A percentile compares a stretch with the other conserved stretches of the same genome.
These are phyloP conservation scores for Ogataea haglerorum DNA, from an alignment of 805 yeast genomes.

Conservation along the genomic window DNA sequence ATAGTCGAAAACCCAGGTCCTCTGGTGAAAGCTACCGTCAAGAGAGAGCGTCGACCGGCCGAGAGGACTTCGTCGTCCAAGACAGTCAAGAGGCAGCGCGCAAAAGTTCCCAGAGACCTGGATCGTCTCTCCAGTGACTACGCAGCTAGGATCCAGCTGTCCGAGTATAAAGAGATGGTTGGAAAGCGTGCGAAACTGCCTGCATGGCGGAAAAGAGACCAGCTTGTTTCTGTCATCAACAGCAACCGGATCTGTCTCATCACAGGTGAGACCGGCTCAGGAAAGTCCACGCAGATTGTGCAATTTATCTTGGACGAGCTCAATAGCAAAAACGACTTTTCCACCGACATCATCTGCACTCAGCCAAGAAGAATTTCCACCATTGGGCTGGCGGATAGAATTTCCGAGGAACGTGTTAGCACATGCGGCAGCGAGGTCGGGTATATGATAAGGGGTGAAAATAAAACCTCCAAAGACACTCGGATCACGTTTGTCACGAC, in stretches of 20 bases:
- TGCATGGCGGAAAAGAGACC: slow-evolving; percentile 70
- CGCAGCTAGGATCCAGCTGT: slow-evolving; percentile 28
- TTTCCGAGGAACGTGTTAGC: slow-evolving; percentile 74
- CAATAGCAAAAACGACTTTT: slow-evolving; percentile 44
- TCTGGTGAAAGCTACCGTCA: slow-evolving; percentile 26
- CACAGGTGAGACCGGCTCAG: slow-evolving; percentile 98
- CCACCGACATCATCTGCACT: slow-evolving; percentile 72
- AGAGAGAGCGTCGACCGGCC: background rate
- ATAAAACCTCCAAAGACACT: slow-evolving; percentile 57
- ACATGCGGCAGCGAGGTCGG: slow-evolving; percentile 77
- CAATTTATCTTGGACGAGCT: slow-evolving; percentile 80
- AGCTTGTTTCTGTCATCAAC: slow-evolving; percentile 54
- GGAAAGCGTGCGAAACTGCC: slow-evolving; percentile 59
- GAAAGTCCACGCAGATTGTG: slow-evolving; percentile 92
- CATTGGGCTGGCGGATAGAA: slow-evolving; percentile 89
- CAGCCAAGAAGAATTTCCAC: slow-evolving; percentile 97
- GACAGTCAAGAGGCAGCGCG: background rate
- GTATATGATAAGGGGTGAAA: slow-evolving; percentile 86
- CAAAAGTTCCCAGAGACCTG: slow-evolving; percentile 31
- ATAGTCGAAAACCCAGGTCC: slow-evolving; percentile 76
- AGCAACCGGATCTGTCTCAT: slow-evolving; percentile 65
- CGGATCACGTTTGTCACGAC: slow-evolving; percentile 87
- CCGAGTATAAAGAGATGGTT: slow-evolving; percentile 36
- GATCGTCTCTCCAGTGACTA: slow-evolving; percentile 35
- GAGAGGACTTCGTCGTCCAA: background rate